These are phyloP conservation scores for Botrytis fabae DNA, from an alignment of 2,329 filamentous ascomycete genomes.

Conservation along the genomic window DNA sequence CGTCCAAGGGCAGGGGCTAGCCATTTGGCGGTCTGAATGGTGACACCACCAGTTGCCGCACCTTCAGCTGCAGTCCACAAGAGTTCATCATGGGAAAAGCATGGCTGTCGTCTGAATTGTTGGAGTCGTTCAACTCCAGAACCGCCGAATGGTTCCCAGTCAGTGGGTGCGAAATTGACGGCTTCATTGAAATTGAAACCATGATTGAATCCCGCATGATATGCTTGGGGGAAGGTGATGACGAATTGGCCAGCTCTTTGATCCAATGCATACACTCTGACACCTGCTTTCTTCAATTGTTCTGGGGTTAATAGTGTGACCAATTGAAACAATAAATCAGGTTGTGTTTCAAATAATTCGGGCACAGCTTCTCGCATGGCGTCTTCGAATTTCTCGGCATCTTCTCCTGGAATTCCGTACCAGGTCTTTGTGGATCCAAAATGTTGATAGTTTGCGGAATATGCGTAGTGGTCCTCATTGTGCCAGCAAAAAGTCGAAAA, in stretches of 20 bases:
- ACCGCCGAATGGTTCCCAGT: slow-evolving; percentile 93
- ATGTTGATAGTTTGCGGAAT: slow-evolving; percentile 97
- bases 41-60: slow-evolving; percentile 62
- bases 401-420: slow-evolving; percentile 95
- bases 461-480: slow-evolving; percentile 96
- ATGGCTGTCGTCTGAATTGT: slow-evolving; percentile 85
- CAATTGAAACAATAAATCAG: slow-evolving; percentile 92
- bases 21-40: slow-evolving; percentile 93
- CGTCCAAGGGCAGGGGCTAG: slow-evolving; percentile 81
- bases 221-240: slow-evolving; percentile 94
- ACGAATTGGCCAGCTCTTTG: slow-evolving; percentile 95
- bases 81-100: slow-evolving; percentile 95
- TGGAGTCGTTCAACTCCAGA: slow-evolving; percentile 83
- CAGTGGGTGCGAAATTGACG: slow-evolving; percentile 91
- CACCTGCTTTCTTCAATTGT: slow-evolving; percentile 87
- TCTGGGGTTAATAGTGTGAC: slow-evolving; percentile 95
- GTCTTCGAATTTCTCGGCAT: slow-evolving; percentile 90
- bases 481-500: slow-evolving; percentile 99
- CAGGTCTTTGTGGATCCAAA: slow-evolving; percentile 98
- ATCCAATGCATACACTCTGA: slow-evolving; percentile 91
- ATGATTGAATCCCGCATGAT: slow-evolving; percentile 97
- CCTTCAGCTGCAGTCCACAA: slow-evolving; percentile 85
- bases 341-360: slow-evolving; percentile 94
- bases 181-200: slow-evolving; percentile 99
- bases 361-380: slow-evolving; percentile 95